These are phyloP conservation scores for Phialemonium atrogriseum DNA, from an alignment of 2,329 filamentous ascomycete species.

Conservation along the genomic window DNA sequence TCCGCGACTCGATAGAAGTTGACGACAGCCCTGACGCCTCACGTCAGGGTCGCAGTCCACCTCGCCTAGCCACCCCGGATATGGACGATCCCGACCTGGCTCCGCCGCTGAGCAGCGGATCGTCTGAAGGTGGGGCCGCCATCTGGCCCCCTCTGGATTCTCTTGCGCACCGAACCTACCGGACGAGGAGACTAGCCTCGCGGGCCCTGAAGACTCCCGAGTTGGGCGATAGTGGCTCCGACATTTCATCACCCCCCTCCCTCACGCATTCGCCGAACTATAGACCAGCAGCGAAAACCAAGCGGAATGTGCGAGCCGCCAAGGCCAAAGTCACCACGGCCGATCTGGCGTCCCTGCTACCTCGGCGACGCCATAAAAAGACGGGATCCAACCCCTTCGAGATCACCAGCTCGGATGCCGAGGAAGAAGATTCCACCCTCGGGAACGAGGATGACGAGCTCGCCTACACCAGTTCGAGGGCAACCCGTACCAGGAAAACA, in stretches of 20 bases:
- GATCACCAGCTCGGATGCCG: conserved; percentile 36
- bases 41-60: conserved; percentile 10
- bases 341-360: conserved; percentile 44
- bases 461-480: conserved; percentile 27
- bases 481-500: too few species aligned
- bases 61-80: conserved; percentile 32
- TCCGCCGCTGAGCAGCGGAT: conserved; percentile 47
- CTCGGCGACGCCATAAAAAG: conserved; percentile 37
- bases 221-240: conserved; percentile 33
- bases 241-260: conserved; percentile 56
- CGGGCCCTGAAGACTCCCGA: conserved; percentile 27
- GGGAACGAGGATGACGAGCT: conserved; percentile 50
- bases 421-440: conserved; percentile 27
- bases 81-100: conserved; percentile 43
- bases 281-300: conserved; percentile 18
- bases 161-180: conserved; percentile 34
- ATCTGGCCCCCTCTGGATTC: conserved; percentile 45
- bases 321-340: conserved; percentile 43
- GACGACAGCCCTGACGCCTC: conserved; percentile 9
- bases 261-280: conserved; percentile 59
- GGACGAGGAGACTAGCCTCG: conserved; percentile 17
- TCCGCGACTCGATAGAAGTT: conserved; percentile 17
- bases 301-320: conserved; percentile 20
- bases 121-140: conserved; percentile 28
- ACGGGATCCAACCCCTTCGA: conserved; percentile 28